Evolutionary conservation across 257 asterid genomes (phyloP).

Genomic region (Capsicum rhomboideum): DNA sequence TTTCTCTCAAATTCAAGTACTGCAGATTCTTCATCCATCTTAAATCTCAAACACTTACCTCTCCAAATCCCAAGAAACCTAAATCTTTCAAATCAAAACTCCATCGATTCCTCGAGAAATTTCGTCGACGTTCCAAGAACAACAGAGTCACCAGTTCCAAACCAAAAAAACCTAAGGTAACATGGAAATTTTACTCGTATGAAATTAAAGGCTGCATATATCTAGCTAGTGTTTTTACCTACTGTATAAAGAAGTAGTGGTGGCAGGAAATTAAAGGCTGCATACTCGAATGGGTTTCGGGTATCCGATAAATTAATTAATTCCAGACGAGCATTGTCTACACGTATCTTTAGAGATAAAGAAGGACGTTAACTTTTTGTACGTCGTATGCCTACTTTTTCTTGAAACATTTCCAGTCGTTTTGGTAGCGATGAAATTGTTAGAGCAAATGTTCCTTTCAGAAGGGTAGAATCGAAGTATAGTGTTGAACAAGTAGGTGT

Average conservation of each 20-base stretch:
- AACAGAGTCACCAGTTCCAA: neutral
- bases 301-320: neutral
- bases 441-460: no score
- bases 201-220: neutral
- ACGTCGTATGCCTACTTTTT: no score
- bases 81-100: constrained; percentile 13
- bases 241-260: neutral
- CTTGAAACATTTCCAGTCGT: no score
- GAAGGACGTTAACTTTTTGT: no score
- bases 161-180: neutral
- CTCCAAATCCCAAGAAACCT: constrained; percentile 7
- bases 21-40: neutral
- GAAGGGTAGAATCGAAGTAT: no score
- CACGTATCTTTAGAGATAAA: no score
- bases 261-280: neutral
- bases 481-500: no score
- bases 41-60: neutral
- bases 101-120: constrained; percentile 1
- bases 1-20: constrained; percentile 26
- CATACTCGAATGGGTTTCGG: neutral
- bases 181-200: neutral
- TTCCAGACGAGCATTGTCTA: neutral
- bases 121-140: neutral
- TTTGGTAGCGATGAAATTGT: no score
- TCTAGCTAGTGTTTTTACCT: neutral